Percentiles rank a stretch among this genome's conserved stretches.
phyloP scores from a whole-genome alignment of 345 rosid genomes.

The Populus euphratica region DNA sequence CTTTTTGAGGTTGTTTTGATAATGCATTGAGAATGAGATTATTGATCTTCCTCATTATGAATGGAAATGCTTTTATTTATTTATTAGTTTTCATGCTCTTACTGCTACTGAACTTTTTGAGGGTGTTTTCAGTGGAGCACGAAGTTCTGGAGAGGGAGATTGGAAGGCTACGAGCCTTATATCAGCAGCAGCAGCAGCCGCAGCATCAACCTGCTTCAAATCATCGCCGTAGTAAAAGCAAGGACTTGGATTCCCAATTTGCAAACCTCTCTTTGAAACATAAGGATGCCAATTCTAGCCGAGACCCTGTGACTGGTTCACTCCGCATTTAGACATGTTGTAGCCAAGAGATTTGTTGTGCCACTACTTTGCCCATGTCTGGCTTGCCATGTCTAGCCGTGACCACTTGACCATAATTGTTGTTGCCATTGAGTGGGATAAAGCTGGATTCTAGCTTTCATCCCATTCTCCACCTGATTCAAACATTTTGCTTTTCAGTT shows the following conservation, averaged over 20 bases:
- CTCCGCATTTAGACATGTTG: conserved; percentile 47
- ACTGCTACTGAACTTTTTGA: not conserved
- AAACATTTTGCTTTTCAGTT: conserved; percentile 17
- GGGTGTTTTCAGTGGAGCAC: conserved; percentile 74
- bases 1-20: conserved; percentile 2
- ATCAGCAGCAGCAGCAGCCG: conserved; percentile 61
- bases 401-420: conserved; percentile 23
- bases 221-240: conserved; percentile 65
- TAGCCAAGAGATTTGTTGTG: conserved; percentile 21
- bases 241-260: conserved; percentile 88
- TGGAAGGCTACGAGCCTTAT: conserved; percentile 66
- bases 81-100: not conserved
- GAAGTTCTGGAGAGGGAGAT: conserved; percentile 93
- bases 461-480: conserved; percentile 24
- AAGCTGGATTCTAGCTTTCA: conserved; percentile 21
- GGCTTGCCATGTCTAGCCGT: not conserved
- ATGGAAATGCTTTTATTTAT: not conserved
- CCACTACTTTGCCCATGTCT: conserved; percentile 14
- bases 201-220: conserved; percentile 50
- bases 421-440: conserved; percentile 23
- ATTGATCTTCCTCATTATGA: not conserved
- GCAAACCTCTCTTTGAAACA: conserved; percentile 13
- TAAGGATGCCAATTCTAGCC: conserved; percentile 46
- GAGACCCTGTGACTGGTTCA: conserved; percentile 59
- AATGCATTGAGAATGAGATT: not conserved